Evolutionary conservation across 257 asterid species (phyloP), one percentile per base, ranked within the genome.

Genomic region (Paraleonurus japonicus): DNA sequence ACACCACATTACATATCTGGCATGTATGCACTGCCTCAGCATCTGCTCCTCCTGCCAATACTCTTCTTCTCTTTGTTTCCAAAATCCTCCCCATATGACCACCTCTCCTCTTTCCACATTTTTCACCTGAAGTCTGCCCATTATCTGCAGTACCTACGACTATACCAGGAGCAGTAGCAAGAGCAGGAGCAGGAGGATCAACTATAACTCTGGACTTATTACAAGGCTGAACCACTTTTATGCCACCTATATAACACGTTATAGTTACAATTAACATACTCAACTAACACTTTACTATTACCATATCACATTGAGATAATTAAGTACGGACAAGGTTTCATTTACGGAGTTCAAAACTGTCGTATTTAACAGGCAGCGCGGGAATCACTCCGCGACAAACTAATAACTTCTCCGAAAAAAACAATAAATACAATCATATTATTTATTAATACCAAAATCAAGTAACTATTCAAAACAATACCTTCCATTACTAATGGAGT

Each of bases 1-100:
- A 89, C 33, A 92, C 88, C 81, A 89, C 92, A 23, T 87, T 84
- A 59, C 97, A 92, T 9, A 79, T 39, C 7, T 30, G 61, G 74
- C 97, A 89, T 6, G 69, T 39, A 0, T 85, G 87, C 53, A 89
- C 87, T 13, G 84, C 72, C 2, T 63, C 53, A 53, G 80, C 85
- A n/a, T 87, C 84, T 6, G 90, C 89, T 41, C 97, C 97, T 63
- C 85, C 90, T 69, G 79, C 86, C 87, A 89, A 8, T 3, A 92
- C 78, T 73, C 84, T 84, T 67, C 73, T 76, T 53, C 69, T 84
- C 73, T 92, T 86, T 3, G 87, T 75, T 74, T 82, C 98, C 82
- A 89, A 30, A 78, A 60, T 81, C 88, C 16, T 66, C 26, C 10
- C 78, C 67, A 43, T 77, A 82, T 62, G 85, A 81, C 74, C 72